These are phyloP conservation scores for Blastobotrys raffinosifermentans DNA, from an alignment of 1,139 yeast genomes.

Conservation along the genomic window DNA sequence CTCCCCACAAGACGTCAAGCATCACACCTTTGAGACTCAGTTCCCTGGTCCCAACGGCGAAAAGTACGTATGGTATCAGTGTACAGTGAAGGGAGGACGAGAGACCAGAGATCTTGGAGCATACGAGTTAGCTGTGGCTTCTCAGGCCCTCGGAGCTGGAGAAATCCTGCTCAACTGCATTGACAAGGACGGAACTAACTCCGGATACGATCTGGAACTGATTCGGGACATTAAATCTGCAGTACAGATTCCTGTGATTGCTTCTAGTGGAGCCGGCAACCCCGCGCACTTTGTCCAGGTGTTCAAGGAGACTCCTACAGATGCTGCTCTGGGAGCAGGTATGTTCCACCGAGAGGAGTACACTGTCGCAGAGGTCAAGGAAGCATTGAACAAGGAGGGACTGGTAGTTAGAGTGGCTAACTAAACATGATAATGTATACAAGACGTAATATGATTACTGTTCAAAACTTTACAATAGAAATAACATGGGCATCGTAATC, in stretches of 20 bases:
- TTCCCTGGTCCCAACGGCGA: constrained; percentile 80
- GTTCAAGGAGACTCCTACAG: constrained; percentile 71
- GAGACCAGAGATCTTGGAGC: constrained; percentile 88
- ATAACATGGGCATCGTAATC: no score
- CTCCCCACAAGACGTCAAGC: constrained; percentile 54
- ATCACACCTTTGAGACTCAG: constrained; percentile 51
- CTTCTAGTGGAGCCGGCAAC: constrained; percentile 93
- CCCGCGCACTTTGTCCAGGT: constrained; percentile 89
- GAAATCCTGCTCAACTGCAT: constrained; percentile 88
- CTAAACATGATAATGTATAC: no score
- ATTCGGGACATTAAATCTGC: constrained; percentile 68
- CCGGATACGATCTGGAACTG: constrained; percentile 85
- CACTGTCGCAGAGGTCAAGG: constrained; percentile 77
- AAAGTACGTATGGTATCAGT: constrained; percentile 84
- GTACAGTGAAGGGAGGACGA: constrained; percentile 94
- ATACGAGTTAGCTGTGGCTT: constrained; percentile 76
- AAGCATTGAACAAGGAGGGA: constrained; percentile 48
- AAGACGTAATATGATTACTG: no score
- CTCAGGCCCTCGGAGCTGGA: constrained; percentile 95
- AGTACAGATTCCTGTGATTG: constrained; percentile 86
- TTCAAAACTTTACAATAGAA: constrained; percentile 1
- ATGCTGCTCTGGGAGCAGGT: constrained; percentile 98
- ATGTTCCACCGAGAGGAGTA: constrained; percentile 94
- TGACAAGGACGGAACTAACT: constrained; percentile 92
- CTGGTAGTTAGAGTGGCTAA: constrained; percentile 40